Evolutionary conservation across 2,329 filamentous ascomycete genomes (phyloP).

Genomic region (Hymenoscyphus fraxineus): DNA sequence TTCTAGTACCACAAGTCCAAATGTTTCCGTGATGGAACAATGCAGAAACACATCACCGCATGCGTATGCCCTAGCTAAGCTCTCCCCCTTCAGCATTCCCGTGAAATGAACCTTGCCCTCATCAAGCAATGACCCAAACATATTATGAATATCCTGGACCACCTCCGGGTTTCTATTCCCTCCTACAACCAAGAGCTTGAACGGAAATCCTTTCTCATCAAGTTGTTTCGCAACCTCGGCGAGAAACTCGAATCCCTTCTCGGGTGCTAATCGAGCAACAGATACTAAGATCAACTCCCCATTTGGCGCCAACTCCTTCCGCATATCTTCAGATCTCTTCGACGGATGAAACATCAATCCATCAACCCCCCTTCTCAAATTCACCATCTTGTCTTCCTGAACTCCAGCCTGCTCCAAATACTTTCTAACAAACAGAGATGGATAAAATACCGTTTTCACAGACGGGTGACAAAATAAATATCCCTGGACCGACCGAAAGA

Average conservation of each 20-base stretch:
- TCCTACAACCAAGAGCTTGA: slow-evolving; percentile 64
- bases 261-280: slow-evolving; percentile 63
- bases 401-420: slow-evolving; percentile 59
- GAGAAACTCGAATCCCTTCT: slow-evolving; percentile 69
- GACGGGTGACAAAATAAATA: slow-evolving; percentile 60
- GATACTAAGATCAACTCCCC: slow-evolving; percentile 63
- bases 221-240: slow-evolving; percentile 52
- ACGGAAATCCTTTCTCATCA: slow-evolving; percentile 52
- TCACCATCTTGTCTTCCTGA: slow-evolving; percentile 52
- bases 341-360: slow-evolving; percentile 57
- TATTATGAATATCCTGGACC: slow-evolving; percentile 55
- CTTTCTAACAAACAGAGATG: slow-evolving; percentile 57
- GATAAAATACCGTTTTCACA: slow-evolving; percentile 66
- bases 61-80: slow-evolving; percentile 63
- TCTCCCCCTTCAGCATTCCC: slow-evolving; percentile 58
- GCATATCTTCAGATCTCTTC: slow-evolving; percentile 48
- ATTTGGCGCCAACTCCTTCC: slow-evolving; percentile 53
- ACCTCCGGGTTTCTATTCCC: slow-evolving; percentile 63
- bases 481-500: slow-evolving; percentile 61
- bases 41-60: slow-evolving; percentile 67
- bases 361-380: slow-evolving; percentile 63
- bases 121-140: slow-evolving; percentile 49
- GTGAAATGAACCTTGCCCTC: slow-evolving; percentile 60
- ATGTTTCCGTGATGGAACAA: slow-evolving; percentile 67
- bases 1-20: slow-evolving; percentile 67